Evolutionary conservation across 1,139 yeast species (phyloP).

Genomic region (Scheffersomyces quercinus): DNA sequence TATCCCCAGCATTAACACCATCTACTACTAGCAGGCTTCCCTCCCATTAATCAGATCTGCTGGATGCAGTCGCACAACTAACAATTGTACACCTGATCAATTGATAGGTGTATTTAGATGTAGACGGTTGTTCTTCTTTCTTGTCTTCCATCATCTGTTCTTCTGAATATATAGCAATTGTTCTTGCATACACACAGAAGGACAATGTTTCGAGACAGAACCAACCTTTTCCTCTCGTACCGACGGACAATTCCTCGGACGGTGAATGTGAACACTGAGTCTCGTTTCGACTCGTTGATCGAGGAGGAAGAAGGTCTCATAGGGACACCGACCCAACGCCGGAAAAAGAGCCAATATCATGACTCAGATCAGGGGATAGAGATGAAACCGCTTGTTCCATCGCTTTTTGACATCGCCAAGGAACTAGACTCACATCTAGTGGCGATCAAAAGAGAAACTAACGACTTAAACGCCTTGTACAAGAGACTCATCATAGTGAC

Average conservation of each 20-base stretch:
- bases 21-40: no score
- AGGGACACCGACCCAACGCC: conserved; percentile 14
- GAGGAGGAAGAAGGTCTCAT: conserved; percentile 63
- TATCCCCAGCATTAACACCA: no score
- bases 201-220: conserved; percentile 70
- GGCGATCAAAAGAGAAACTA: conserved; percentile 50
- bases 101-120: no score
- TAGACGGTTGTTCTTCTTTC: no score
- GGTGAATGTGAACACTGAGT: conserved; percentile 12
- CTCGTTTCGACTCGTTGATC: conserved; percentile 39
- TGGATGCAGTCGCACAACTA: no score
- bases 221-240: conserved; percentile 68
- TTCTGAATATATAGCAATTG: no score
- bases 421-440: conserved; percentile 66
- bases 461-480: conserved; percentile 65
- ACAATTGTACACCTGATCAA: no score
- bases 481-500: conserved; percentile 85
- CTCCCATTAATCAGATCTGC: no score
- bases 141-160: no score
- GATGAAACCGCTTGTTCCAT: conserved; percentile 66
- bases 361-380: conserved; percentile 36
- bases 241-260: conserved; percentile 68
- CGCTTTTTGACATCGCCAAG: conserved; percentile 70
- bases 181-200: neutral
- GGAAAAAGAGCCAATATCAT: conserved; percentile 10